A percentile compares a stretch with the other conserved stretches of the same genome.
Evolutionary conservation across 371 early-diverging fungal genomes (phyloP).

Genomic region (Basidiobolus meristosporus): DNA sequence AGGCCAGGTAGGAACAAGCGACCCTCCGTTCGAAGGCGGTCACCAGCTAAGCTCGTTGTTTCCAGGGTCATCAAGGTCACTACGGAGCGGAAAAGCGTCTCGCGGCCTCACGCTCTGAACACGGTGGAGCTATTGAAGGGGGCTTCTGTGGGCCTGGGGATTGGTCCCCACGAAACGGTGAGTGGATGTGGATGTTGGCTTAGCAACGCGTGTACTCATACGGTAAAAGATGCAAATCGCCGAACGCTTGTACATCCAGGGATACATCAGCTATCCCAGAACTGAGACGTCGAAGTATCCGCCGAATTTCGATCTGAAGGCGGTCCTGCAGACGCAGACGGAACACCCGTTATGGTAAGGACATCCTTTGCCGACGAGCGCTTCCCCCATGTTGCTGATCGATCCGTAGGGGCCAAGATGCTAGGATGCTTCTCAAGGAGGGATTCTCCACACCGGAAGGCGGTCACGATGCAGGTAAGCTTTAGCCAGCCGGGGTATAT

Average conservation of each 20-base stretch:
- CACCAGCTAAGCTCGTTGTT: background rate
- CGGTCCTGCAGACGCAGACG: slow-evolving; percentile 16
- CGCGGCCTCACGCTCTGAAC: slow-evolving; percentile 24
- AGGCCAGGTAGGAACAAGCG: slow-evolving; percentile 10
- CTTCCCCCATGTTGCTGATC: background rate
- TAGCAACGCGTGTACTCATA: too few species aligned
- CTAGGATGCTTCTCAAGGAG: slow-evolving; percentile 7
- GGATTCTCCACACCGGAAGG: slow-evolving; percentile 19
- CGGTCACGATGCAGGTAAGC: slow-evolving; percentile 24
- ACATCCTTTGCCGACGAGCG: background rate
- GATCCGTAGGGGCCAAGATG: background rate
- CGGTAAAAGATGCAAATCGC: slow-evolving; percentile 30
- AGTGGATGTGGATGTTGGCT: too few species aligned
- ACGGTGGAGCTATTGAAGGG: slow-evolving; percentile 92
- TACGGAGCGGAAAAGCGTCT: slow-evolving; percentile 13
- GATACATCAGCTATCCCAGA: slow-evolving; percentile 96
- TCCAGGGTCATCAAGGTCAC: slow-evolving; percentile 12
- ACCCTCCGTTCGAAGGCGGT: background rate
- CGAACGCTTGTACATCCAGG: slow-evolving; percentile 67
- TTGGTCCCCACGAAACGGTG: slow-evolving; percentile 23
- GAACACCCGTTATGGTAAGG: slow-evolving; percentile 15
- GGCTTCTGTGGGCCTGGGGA: slow-evolving; percentile 19
- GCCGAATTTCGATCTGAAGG: slow-evolving; percentile 25
- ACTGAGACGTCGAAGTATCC: slow-evolving; percentile 98
- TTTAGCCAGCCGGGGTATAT: slow-evolving; percentile 17